phyloP scores from a whole-genome alignment of 176 grass and related monocot genomes.

The Paspalum vaginatum region DNA sequence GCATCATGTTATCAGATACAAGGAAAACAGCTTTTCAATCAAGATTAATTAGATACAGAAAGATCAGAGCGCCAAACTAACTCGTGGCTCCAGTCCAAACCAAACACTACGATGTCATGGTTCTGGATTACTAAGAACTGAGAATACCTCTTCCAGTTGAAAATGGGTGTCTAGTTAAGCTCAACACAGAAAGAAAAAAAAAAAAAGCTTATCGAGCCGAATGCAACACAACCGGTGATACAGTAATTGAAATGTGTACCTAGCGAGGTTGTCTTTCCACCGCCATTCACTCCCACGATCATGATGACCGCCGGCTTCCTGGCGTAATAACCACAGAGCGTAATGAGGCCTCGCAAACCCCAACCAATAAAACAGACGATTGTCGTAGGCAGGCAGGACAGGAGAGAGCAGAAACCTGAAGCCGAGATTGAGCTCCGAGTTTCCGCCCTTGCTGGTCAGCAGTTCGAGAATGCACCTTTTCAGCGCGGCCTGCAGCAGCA shows the following conservation, averaged over 20 bases:
- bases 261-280: conserved; percentile 91
- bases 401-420: conserved; percentile 66
- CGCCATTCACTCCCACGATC: conserved; percentile 96
- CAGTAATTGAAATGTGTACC: conserved; percentile 54
- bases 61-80: not conserved
- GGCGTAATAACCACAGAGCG: conserved; percentile 10
- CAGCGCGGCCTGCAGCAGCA: conserved; percentile 56
- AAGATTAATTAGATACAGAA: not conserved
- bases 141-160: not conserved
- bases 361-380: not conserved
- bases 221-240: not conserved
- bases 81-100: not conserved
- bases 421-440: conserved; percentile 87
- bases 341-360: conserved; percentile 13
- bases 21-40: not conserved
- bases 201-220: not conserved
- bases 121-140: not conserved
- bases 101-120: not conserved
- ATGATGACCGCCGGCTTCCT: conserved; percentile 89
- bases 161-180: not conserved
- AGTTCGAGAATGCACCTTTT: conserved; percentile 76
- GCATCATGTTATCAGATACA: not conserved
- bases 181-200: not conserved
- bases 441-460: conserved; percentile 77
- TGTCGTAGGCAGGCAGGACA: not conserved